These are phyloP conservation scores for Pirum gemmata DNA, from an alignment of 78 protist species.

Conservation along the genomic window DNA sequence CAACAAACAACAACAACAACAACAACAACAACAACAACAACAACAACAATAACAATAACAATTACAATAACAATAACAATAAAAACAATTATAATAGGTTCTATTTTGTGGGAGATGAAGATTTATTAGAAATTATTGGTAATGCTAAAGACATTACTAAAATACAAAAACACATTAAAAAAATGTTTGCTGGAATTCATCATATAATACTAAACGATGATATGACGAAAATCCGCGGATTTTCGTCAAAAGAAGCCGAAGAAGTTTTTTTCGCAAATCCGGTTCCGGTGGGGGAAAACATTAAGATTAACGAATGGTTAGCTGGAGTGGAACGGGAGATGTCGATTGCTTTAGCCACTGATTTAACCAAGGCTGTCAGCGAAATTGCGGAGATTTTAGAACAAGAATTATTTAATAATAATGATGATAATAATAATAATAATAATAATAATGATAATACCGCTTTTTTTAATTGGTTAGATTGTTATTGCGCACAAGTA, in stretches of 20 bases:
- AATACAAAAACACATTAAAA: slow-evolving; percentile 83
- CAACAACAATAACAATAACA: too few relatives aligned
- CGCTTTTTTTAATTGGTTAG: slow-evolving; percentile 66
- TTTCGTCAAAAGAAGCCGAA: slow-evolving; percentile 80
- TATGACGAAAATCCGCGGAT: slow-evolving; percentile 45
- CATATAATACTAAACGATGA: slow-evolving; percentile 56
- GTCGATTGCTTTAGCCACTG: slow-evolving; percentile 63
- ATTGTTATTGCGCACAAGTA: slow-evolving; percentile 71
- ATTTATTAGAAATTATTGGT: slow-evolving; percentile 95
- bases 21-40: too few relatives aligned
- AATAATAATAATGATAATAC: too few relatives aligned
- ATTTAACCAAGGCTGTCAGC: slow-evolving; percentile 45
- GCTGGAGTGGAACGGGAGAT: slow-evolving; percentile 66
- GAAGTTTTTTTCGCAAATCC: slow-evolving; percentile 64
- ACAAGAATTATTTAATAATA: too few relatives aligned
- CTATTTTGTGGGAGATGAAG: slow-evolving; percentile 98
- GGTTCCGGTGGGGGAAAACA: slow-evolving; percentile 47
- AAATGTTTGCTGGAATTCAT: slow-evolving; percentile 93
- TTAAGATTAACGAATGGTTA: slow-evolving; percentile 78
- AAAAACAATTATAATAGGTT: too few relatives aligned
- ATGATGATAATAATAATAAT: too few relatives aligned
- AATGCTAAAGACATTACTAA: slow-evolving; percentile 61
- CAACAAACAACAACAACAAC: too few relatives aligned
- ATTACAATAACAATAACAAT: too few relatives aligned
- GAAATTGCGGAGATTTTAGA: too few relatives aligned